Evolutionary conservation across 208 protist genomes (phyloP).

Genomic region (Trypanosoma mega): DNA sequence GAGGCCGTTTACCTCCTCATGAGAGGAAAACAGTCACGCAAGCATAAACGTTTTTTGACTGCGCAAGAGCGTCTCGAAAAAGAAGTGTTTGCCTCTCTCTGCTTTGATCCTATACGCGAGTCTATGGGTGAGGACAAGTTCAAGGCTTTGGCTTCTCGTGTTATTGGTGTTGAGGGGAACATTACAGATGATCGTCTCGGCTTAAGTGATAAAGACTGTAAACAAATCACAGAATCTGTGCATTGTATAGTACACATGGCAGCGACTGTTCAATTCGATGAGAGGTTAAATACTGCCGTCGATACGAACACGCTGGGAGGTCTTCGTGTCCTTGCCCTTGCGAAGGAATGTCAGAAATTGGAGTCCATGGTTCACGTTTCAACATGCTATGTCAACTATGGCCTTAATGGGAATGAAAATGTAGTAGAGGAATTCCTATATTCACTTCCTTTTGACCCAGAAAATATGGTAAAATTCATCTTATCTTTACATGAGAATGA

Average conservation of each 20-base stretch:
- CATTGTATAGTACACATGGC: slow-evolving; percentile 86
- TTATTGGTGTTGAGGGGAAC: slow-evolving; percentile 68
- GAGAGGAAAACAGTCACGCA: slow-evolving; percentile 71
- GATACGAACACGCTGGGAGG: slow-evolving; percentile 85
- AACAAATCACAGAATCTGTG: slow-evolving; percentile 42
- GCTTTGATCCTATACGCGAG: slow-evolving; percentile 70
- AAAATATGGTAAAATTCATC: slow-evolving; percentile 76
- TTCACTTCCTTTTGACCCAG: slow-evolving; percentile 72
- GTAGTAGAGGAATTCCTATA: slow-evolving; percentile 75
- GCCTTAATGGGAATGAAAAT: slow-evolving; percentile 38
- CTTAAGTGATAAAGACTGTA: slow-evolving; percentile 45
- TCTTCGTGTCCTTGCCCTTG: slow-evolving; percentile 74
- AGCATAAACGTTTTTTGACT: slow-evolving; percentile 58
- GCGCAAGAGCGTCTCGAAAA: slow-evolving; percentile 71
- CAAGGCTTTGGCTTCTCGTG: slow-evolving; percentile 39
- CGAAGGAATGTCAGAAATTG: slow-evolving; percentile 63
- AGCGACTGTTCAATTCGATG: slow-evolving; percentile 88
- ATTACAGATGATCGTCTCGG: slow-evolving; percentile 72
- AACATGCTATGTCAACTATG: slow-evolving; percentile 90
- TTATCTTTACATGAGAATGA: slow-evolving; percentile 56
- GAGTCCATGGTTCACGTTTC: slow-evolving; percentile 84
- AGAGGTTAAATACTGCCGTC: slow-evolving; percentile 64
- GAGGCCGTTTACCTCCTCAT: slow-evolving; percentile 72
- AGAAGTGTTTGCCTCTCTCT: slow-evolving; percentile 69
- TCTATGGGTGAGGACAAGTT: slow-evolving; percentile 61